Evolutionary conservation across 352 stramenopile species (phyloP).

Genomic region (Globisporangium middletonii): DNA sequence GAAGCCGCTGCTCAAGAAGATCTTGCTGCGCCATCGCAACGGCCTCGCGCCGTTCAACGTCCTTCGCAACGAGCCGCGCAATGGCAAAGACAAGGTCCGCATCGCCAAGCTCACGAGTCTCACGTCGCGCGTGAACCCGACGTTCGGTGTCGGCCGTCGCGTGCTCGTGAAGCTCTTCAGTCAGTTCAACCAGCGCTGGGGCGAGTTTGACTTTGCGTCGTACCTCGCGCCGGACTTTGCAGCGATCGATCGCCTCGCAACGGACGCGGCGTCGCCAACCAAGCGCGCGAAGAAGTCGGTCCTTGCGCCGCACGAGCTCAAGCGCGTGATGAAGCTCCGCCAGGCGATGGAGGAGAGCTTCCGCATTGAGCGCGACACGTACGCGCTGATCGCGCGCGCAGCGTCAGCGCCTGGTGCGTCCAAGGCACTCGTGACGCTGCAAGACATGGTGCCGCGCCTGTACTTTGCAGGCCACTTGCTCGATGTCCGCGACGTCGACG

Average conservation of each 20-base stretch:
- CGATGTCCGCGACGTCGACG: conserved; percentile 56
- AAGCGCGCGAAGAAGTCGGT: conserved; percentile 44
- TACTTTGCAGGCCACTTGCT: conserved; percentile 48
- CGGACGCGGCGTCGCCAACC: conserved; percentile 4
- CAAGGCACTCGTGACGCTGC: conserved; percentile 20
- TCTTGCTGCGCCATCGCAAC: conserved; percentile 42
- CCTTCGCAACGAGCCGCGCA: conserved; percentile 5
- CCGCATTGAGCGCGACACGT: conserved; percentile 52
- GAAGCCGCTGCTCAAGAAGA: conserved; percentile 44
- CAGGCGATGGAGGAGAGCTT: conserved; percentile 76
- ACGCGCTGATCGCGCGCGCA: conserved; percentile 40
- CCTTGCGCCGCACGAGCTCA: conserved; percentile 46
- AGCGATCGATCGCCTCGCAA: conserved; percentile 2
- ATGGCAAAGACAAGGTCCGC: conserved; percentile 17
- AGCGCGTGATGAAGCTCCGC: conserved; percentile 47
- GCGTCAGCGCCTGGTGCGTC: background rate
- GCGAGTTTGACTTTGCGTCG: conserved; percentile 66
- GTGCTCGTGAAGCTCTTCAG: conserved; percentile 82
- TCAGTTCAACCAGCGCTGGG: conserved; percentile 77
- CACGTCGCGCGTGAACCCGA: conserved; percentile 74
- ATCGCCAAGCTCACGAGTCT: conserved; percentile 48
- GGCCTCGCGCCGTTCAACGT: conserved; percentile 17
- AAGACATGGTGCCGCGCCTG: conserved; percentile 34
- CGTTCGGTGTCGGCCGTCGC: conserved; percentile 55
- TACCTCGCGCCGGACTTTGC: conserved; percentile 58